phyloP scores from a whole-genome alignment of 208 protist genomes.

The Crithidia sp. region DNA sequence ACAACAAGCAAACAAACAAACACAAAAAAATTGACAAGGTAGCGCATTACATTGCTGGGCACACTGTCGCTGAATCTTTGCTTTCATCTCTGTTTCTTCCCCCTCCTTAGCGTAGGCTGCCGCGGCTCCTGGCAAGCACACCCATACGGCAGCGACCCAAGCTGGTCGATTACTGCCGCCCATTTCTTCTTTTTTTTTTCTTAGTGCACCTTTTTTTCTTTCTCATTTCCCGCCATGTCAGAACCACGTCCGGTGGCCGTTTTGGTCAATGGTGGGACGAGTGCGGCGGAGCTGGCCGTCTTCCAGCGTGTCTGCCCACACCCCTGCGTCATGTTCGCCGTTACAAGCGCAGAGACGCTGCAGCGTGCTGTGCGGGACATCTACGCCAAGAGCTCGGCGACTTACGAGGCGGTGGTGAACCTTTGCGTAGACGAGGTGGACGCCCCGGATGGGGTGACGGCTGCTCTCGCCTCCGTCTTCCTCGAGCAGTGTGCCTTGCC shows the following conservation, averaged over 20 bases:
- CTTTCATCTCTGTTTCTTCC: too few species aligned
- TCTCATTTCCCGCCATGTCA: background rate
- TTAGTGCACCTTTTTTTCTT: constrained; percentile 1
- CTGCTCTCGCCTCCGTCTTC: constrained; percentile 45
- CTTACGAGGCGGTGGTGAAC: constrained; percentile 40
- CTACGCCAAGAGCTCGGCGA: constrained; percentile 25
- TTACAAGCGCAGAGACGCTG: constrained; percentile 41
- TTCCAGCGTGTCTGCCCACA: constrained; percentile 33
- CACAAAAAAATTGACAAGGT: too few species aligned
- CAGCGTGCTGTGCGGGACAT: constrained; percentile 39
- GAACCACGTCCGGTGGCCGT: constrained; percentile 20
- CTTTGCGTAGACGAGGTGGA: constrained; percentile 51
- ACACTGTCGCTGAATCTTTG: too few species aligned
- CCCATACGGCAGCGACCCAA: too few species aligned
- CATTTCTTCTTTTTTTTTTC: background rate
- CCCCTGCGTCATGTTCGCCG: constrained; percentile 38
- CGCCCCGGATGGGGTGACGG: constrained; percentile 32
- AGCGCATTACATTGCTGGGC: too few species aligned
- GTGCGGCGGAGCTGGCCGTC: constrained; percentile 28
- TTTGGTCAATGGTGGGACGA: constrained; percentile 25
- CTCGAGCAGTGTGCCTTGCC: constrained; percentile 43
- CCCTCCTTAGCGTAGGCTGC: too few species aligned
- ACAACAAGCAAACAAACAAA: too few species aligned
- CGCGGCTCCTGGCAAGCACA: too few species aligned
- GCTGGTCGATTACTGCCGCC: too few species aligned